phyloP scores from a whole-genome alignment of 2,329 filamentous ascomycete species.

The Aureobasidium musti region DNA sequence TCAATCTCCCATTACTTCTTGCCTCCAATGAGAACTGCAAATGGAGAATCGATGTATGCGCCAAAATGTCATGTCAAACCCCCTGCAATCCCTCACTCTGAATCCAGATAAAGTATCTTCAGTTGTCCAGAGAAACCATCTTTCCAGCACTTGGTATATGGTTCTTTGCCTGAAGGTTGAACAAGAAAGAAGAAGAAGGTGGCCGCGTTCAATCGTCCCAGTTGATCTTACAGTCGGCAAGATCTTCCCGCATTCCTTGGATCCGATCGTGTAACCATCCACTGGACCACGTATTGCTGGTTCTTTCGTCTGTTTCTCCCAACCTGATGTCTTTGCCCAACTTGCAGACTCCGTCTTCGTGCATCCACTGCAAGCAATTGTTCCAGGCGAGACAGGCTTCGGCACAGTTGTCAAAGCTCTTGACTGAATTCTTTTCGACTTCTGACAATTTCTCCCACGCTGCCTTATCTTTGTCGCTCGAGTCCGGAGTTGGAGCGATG shows the following conservation, averaged over 20 bases:
- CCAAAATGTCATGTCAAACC: not conserved
- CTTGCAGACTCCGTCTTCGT: constrained; percentile 38
- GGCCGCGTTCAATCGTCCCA: constrained; percentile 32
- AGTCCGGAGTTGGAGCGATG: constrained; percentile 31
- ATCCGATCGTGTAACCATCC: constrained; percentile 40
- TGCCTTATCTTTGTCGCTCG: constrained; percentile 30
- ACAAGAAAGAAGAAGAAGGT: not conserved
- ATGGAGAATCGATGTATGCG: not conserved
- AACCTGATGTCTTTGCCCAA: constrained; percentile 40
- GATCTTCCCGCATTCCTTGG: constrained; percentile 33
- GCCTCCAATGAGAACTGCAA: not conserved
- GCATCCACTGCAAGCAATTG: constrained; percentile 44
- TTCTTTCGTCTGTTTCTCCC: constrained; percentile 39
- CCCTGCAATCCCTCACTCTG: not conserved
- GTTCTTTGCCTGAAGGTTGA: not conserved
- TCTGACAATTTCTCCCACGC: constrained; percentile 34
- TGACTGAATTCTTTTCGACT: constrained; percentile 36
- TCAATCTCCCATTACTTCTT: not conserved
- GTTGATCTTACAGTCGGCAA: constrained; percentile 35
- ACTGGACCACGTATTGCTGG: constrained; percentile 38
- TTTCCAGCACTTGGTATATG: constrained; percentile 29
- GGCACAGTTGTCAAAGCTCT: constrained; percentile 38
- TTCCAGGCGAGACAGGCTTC: constrained; percentile 37
- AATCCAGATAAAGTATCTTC: not conserved
- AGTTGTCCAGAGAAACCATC: constrained; percentile 4